These are phyloP conservation scores for Phaeophleospora eucalypticola DNA, from an alignment of 2,329 filamentous ascomycete species.

Conservation along the genomic window DNA sequence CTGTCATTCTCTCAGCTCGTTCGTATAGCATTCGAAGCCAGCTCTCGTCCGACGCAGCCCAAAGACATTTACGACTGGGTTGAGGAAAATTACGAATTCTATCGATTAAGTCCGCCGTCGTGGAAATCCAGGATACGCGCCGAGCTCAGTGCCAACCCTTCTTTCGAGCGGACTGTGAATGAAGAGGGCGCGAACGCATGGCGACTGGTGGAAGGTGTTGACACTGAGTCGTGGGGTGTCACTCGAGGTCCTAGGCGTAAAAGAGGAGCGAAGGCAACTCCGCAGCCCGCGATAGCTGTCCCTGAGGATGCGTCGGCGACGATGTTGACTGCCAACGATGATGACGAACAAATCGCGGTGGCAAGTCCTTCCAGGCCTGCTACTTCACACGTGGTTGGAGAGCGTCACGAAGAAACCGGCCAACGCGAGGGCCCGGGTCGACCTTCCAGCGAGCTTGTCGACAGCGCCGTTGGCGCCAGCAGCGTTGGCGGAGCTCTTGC, in stretches of 20 bases:
- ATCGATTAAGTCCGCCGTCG: neutral
- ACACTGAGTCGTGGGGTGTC: neutral
- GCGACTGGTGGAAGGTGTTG: slow-evolving; percentile 2
- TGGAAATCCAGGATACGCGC: slow-evolving; percentile 8
- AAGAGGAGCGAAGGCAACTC: neutral
- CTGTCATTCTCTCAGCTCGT: slow-evolving; percentile 8
- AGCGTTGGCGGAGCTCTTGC: too few species aligned
- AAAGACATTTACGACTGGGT: slow-evolving; percentile 9
- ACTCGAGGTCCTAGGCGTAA: neutral
- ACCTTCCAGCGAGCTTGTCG: too few species aligned
- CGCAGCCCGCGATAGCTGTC: too few species aligned
- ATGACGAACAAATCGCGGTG: too few species aligned
- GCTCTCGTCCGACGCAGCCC: slow-evolving; percentile 1
- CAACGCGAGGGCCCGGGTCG: too few species aligned
- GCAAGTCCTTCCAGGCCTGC: too few species aligned
- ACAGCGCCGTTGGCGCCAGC: too few species aligned
- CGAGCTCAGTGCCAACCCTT: slow-evolving; percentile 2
- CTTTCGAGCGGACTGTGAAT: slow-evolving; percentile 3
- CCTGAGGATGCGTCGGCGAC: too few species aligned
- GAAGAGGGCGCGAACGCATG: slow-evolving; percentile 2
- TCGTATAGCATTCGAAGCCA: slow-evolving; percentile 5
- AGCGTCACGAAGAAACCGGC: too few species aligned
- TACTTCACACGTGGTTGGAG: too few species aligned
- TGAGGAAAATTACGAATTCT: slow-evolving; percentile 6
- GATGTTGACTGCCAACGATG: too few species aligned